Conservation (phyloP, 768 basidiomycete species). For the Hygrocybe punicea region DNA sequence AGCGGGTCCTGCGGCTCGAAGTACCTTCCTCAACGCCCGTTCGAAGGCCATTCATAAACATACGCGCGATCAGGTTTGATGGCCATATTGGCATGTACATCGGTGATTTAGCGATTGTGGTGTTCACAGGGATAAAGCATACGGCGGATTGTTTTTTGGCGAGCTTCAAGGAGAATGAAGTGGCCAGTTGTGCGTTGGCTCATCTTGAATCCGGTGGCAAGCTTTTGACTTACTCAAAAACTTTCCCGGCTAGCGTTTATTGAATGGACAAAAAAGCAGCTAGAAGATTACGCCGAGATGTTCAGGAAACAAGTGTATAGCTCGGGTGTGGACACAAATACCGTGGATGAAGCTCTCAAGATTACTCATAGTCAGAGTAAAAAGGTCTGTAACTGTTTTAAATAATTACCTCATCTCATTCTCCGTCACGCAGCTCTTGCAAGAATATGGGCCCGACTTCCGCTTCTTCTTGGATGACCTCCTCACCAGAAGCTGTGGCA, state of each 20-base stretch:
- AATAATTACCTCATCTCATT: neutral
- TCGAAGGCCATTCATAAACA: conserved; percentile 69
- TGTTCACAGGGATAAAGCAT: conserved; percentile 93
- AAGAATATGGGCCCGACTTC: conserved; percentile 94
- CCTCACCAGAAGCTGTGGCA: conserved; percentile 38
- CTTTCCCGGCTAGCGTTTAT: conserved; percentile 67
- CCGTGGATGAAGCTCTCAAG: conserved; percentile 73
- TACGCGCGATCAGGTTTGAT: conserved; percentile 87
- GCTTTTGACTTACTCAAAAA: conserved; percentile 5
- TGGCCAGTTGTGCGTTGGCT: conserved; percentile 73
- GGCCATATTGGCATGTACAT: conserved; percentile 85
- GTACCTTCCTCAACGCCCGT: conserved; percentile 78
- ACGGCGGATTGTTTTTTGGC: conserved; percentile 97
- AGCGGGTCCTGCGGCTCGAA: conserved; percentile 75
- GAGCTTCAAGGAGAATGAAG: conserved; percentile 93
- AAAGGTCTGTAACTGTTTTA: conserved; percentile 52
- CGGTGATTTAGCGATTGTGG: conserved; percentile 80
- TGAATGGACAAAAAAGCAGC: conserved; percentile 86
- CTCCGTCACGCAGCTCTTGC: conserved; percentile 55
- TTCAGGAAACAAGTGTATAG: conserved; percentile 92
- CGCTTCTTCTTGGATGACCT: conserved; percentile 84
- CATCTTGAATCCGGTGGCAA: neutral
- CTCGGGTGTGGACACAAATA: conserved; percentile 65
- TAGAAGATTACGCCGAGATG: conserved; percentile 77
- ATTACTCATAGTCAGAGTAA: conserved; percentile 79